Evolutionary conservation across 768 basidiomycete species (phyloP), one percentile per base, ranked within the genome.

Genomic region (Kwoniella heveanensis): DNA sequence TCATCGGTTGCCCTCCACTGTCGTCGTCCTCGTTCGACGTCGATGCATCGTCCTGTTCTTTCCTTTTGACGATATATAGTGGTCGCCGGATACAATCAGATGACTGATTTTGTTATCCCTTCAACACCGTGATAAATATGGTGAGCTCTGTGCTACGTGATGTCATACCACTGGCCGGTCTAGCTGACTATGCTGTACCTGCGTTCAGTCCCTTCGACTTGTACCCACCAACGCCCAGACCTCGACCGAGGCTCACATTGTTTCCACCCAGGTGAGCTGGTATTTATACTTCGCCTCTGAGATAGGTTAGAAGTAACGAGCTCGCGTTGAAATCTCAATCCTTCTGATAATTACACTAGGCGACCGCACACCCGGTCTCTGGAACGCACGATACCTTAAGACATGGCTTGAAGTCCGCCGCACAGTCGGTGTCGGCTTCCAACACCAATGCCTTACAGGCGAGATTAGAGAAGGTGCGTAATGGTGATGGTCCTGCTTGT

Each of bases 331-430:
- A n/a, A n/a, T n/a, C n/a, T n/a, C n/a, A n/a, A n/a, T n/a, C n/a
- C n/a, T n/a, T n/a, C n/a, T n/a, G n/a, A n/a, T n/a, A n/a, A n/a
- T n/a, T n/a, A n/a, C n/a, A n/a, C n/a, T 61, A 78, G 76, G 64
- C 72, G 1, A 77, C 76, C 4, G 74, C 80, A 1, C 74, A 76
- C 55, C 67, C 76, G 80, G 84, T 84, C 67, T 82, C 91, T 57
- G 94, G 93, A 44, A 83, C 92, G 1, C 95, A 96, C 78, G 92
- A 97, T 79, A 87, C 90, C 2, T 84, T 99, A 59, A 85, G 86
- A 55, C 87, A 94, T 80, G 95, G 95, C 2, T 87, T 88, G 22
- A 86, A 89, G 63, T 91, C 84, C 72, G 84, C 97, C 66, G 89
- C 89, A 0, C 85, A 88, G 21, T 88, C 92, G 71, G 83, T 88